Conservation (phyloP, 805 yeast species). For the Huiozyma sinensis region DNA sequence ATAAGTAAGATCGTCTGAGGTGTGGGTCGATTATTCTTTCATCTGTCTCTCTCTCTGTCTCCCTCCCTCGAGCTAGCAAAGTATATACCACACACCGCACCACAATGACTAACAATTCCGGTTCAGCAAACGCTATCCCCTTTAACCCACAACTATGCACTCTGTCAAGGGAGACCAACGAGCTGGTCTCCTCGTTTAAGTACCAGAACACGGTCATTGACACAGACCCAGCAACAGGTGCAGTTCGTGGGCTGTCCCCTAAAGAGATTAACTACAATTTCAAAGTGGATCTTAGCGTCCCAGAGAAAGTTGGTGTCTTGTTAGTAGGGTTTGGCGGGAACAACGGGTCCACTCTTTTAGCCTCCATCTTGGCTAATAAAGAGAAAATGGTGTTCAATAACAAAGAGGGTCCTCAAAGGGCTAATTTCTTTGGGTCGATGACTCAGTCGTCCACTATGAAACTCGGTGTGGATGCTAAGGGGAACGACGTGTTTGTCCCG, state of each 20-base stretch:
- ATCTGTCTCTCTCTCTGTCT: neutral
- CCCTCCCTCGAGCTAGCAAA: neutral
- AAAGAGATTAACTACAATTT: conserved; percentile 66
- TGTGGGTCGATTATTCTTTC: neutral
- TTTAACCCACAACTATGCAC: conserved; percentile 5
- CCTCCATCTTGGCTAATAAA: conserved; percentile 78
- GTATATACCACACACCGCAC: neutral
- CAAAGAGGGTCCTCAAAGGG: conserved; percentile 61
- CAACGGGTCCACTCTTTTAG: conserved; percentile 86
- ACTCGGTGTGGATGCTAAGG: conserved; percentile 72
- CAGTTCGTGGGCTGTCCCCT: conserved; percentile 63
- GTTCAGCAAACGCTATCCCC: neutral
- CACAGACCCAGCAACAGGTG: neutral
- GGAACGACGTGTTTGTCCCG: conserved; percentile 85
- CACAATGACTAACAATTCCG: neutral
- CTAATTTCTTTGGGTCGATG: conserved; percentile 81
- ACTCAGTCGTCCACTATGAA: conserved; percentile 87
- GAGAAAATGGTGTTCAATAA: conserved; percentile 67
- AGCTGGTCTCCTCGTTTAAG: conserved; percentile 4
- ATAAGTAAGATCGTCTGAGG: neutral
- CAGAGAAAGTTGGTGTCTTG: conserved; percentile 71
- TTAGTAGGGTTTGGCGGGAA: conserved; percentile 95
- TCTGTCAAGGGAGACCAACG: neutral
- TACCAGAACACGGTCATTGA: conserved; percentile 12
- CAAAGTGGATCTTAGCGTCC: conserved; percentile 70